These are phyloP conservation scores for Leccinum variicolor DNA, from an alignment of 768 basidiomycete genomes.

Conservation along the genomic window DNA sequence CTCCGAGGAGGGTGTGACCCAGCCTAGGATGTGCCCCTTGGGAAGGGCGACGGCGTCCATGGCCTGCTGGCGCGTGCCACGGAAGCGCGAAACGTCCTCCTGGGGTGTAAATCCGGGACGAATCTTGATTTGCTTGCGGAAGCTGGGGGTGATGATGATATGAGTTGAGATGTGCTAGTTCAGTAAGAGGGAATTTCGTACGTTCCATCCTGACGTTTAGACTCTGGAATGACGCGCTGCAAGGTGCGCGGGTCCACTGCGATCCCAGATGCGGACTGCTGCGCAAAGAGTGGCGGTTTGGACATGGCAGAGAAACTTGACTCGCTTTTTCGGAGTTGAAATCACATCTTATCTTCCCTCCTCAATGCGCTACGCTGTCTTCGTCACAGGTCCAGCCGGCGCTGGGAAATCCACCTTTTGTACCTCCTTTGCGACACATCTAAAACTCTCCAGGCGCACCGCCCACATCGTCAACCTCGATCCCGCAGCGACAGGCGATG, in stretches of 20 bases:
- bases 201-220: constrained; percentile 81
- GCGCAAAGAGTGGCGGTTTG: constrained; percentile 69
- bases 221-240: constrained; percentile 86
- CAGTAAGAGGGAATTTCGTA: constrained; percentile 34
- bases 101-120: constrained; percentile 93
- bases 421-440: constrained; percentile 82
- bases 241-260: constrained; percentile 81
- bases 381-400: constrained; percentile 94
- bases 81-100: constrained; percentile 88
- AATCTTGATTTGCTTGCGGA: constrained; percentile 86
- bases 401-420: constrained; percentile 98
- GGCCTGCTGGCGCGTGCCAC: constrained; percentile 71
- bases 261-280: constrained; percentile 73
- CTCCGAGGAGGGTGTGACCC: constrained; percentile 62
- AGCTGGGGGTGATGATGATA: constrained; percentile 37
- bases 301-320: constrained; percentile 51
- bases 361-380: constrained; percentile 81
- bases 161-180: constrained; percentile 12
- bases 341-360: constrained; percentile 18
- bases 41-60: constrained; percentile 62
- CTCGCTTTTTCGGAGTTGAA: constrained; percentile 28
- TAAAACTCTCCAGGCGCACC: constrained; percentile 73
- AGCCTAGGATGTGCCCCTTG: constrained; percentile 81
- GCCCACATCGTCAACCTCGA: constrained; percentile 97
- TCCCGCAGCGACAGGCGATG: constrained; percentile 82